Evolutionary conservation across 2,329 filamentous ascomycete genomes (phyloP).

Genomic region (Neonectria ditissima): DNA sequence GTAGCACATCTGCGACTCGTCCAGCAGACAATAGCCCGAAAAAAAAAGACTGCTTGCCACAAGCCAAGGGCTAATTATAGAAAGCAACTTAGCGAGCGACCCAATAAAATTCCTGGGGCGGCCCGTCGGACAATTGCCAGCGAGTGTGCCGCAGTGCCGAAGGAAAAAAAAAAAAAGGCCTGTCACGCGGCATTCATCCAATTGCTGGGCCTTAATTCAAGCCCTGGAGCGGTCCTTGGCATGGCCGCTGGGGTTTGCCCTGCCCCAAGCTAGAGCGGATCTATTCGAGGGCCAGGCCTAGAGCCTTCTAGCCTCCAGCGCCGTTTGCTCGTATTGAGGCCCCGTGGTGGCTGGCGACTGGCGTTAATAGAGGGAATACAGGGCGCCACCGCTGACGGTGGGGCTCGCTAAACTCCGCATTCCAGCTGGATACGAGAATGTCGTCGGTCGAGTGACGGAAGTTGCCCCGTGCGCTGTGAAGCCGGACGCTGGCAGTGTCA

Average conservation of each 20-base stretch:
- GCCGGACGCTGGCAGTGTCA: not conserved
- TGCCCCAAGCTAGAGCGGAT: not conserved
- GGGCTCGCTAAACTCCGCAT: not conserved
- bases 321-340: conserved; percentile 1
- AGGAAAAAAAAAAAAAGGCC: no score
- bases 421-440: not conserved
- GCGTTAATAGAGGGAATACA: not conserved
- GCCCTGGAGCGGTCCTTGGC: not conserved
- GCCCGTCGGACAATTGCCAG: not conserved
- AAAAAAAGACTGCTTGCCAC: not conserved
- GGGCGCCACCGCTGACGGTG: not conserved
- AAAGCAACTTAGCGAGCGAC: not conserved
- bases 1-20: not conserved
- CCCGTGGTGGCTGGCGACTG: not conserved
- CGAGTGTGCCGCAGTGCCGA: conserved; percentile 5
- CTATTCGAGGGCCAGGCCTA: not conserved
- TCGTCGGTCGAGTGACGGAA: not conserved
- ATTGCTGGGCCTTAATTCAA: not conserved
- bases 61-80: conserved; percentile 2
- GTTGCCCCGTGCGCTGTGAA: not conserved
- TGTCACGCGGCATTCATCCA: not conserved
- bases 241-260: not conserved
- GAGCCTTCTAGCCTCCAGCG: not conserved
- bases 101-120: not conserved
- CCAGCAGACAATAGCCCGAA: not conserved